Evolutionary conservation across 1,284 basidiomycete genomes (phyloP).

Genomic region (Rhodotorula sp.): DNA sequence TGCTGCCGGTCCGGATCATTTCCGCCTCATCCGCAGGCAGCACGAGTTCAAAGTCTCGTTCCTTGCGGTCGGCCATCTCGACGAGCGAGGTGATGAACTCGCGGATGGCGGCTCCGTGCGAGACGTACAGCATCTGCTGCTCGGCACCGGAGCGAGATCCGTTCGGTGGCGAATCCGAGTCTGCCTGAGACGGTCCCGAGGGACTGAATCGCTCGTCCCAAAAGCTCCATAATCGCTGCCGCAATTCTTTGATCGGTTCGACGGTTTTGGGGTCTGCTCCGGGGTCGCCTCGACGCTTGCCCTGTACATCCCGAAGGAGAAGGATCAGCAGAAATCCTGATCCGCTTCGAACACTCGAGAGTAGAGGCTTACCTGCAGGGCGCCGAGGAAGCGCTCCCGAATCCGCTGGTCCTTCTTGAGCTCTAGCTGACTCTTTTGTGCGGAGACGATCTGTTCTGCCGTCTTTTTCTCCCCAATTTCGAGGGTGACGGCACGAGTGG

Average conservation of each 20-base stretch:
- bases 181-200: neutral
- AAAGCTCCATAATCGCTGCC: constrained; percentile 34
- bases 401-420: constrained; percentile 28
- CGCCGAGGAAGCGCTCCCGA: constrained; percentile 32
- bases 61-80: neutral
- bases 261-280: constrained; percentile 26
- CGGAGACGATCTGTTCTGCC: constrained; percentile 32
- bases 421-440: neutral
- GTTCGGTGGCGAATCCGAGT: neutral
- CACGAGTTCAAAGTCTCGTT: constrained; percentile 12
- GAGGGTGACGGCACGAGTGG: neutral
- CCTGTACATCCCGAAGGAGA: constrained; percentile 8
- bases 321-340: neutral
- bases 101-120: constrained; percentile 42
- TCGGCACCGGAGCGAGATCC: neutral
- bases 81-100: constrained; percentile 34
- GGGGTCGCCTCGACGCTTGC: constrained; percentile 33
- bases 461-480: constrained; percentile 9
- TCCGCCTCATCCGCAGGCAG: constrained; percentile 17
- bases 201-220: constrained; percentile 36
- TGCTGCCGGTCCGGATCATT: constrained; percentile 19
- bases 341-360: neutral
- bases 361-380: constrained; percentile 8
- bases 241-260: constrained; percentile 30
- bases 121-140: constrained; percentile 31